Base-by-base conservation (phyloP, 306 rosid genomes). In the Dryas octopetala region DNA sequence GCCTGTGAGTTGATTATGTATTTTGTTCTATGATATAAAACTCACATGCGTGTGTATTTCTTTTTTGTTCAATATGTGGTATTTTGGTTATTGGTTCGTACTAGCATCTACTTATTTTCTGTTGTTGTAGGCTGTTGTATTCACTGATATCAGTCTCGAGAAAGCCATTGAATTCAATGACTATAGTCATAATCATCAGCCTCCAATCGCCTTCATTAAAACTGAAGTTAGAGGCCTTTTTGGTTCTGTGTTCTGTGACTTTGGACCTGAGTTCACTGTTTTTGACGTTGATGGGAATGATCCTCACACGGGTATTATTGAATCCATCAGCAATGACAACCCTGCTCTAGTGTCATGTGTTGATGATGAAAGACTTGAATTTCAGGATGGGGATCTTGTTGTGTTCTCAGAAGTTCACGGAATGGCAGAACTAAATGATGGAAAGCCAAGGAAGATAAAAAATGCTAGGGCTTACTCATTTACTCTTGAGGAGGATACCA, bases 161-260 rank as follows among this genome's bases (percentile, higher is more conserved):
- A 85, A 84, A 73, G 98, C 97, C 52, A 79, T 81, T 66, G 95
- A 90, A 78, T 90, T 86, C 86, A 75, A 91, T 74, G 88, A 91
- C 80, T 90, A 88, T 83, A 88, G 97, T 54, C 98, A 87, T 78
- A 86, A 74, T 77, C 96, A 91, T 87, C 89, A 91, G 76, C 98
- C 96, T 78, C 88, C 98, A 40, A 86, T 94, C 70, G 78, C 98
- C 70, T 94, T 94, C 80, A 88, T 94, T 50, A 91, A 89, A 83
- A 71, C 93, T 65, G 98, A 94, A 88, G 97, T 90, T n/a, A 87
- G 97, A 79, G 98, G 98, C 73, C 91, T 94, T 76, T 94, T 94
- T 82, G 98, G 98, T 78, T 88, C 91, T 5, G 87, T 90, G 40
- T 94, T 94, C 77, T 94, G 96, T 82, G 98, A 94, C 87, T 94